Base-by-base conservation (phyloP, 148 eudicot species). In the Nyssa sinensis region DNA sequence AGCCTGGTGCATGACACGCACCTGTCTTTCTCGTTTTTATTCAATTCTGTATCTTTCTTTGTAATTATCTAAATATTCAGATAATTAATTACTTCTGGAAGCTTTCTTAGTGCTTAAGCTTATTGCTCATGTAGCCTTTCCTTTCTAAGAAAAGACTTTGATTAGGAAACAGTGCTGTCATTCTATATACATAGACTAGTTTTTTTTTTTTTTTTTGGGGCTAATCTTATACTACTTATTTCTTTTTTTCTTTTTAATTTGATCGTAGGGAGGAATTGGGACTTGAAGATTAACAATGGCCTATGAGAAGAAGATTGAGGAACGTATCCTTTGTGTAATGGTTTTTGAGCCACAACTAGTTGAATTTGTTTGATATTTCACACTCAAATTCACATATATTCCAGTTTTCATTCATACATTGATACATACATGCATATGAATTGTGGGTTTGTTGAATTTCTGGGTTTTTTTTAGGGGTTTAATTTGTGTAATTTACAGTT, bases 231-330 rank as follows among this genome's bases (percentile, higher is more conserved):
- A n/a, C 57, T 27, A 41, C 39, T 64, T 3, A 27, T 39, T n/a
- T n/a, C n/a, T 14, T 35, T 33, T 16, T n/a, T n/a, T n/a, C n/a
- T n/a, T n/a, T n/a, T n/a, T n/a, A n/a, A 13, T 64, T 21, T 66
- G 28, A 60, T 73, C 62, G 41, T 35, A 80, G 81, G 76, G 58
- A 60, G 30, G 64, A 63, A 11, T 51, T 67, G 61, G 27, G 31
- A 66, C 27, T 79, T 63, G 78, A 70, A 69, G 59, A 53, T 73
- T 66, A 62, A 44, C 25, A 66, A 81, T 84, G 85, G 75, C 85
- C 47, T 85, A 85, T 17, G 81, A 81, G 85, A 79, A 79, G 77
- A 77, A 53, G 55, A 70, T 74, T 21, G 81, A 75, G 58, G 69
- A 75, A 63, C 10, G 88, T 84, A 84, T 79, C 81, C 72, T 63